Percentiles rank a stretch among this genome's conserved stretches.
These are phyloP conservation scores for Curvularia spicifera DNA, from an alignment of 2,329 filamentous ascomycete genomes.

Conservation along the genomic window DNA sequence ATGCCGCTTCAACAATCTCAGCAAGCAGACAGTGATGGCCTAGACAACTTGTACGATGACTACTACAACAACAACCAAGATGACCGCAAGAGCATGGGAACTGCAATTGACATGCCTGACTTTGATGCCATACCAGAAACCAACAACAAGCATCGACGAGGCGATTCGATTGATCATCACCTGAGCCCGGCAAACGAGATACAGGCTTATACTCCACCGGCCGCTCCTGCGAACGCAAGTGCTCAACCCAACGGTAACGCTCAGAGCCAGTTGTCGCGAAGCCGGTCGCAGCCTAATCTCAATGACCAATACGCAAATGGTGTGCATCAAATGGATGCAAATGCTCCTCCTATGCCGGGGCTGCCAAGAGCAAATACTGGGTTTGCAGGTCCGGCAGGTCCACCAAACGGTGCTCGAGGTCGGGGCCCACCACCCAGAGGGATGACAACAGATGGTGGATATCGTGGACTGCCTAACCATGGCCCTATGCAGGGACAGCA, in stretches of 20 bases:
- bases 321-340: slow-evolving; percentile 75
- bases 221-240: slow-evolving; percentile 10
- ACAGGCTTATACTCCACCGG: slow-evolving; percentile 20
- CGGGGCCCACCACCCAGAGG: slow-evolving; percentile 36
- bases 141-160: slow-evolving; percentile 40
- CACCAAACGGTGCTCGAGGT: slow-evolving; percentile 38
- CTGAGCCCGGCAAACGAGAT: slow-evolving; percentile 28
- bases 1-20: slow-evolving; percentile 28
- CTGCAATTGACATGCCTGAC: slow-evolving; percentile 67
- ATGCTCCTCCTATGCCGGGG: slow-evolving; percentile 58
- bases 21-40: slow-evolving; percentile 34
- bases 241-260: slow-evolving; percentile 27
- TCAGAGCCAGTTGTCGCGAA: slow-evolving; percentile 58
- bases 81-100: slow-evolving; percentile 49
- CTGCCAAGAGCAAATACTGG: slow-evolving; percentile 59
- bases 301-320: slow-evolving; percentile 40
- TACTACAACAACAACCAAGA: slow-evolving; percentile 49
- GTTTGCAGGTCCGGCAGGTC: slow-evolving; percentile 30
- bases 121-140: slow-evolving; percentile 63
- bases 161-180: slow-evolving; percentile 48
- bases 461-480: slow-evolving; percentile 24
- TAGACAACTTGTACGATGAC: slow-evolving; percentile 60
- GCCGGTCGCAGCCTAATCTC: slow-evolving; percentile 72
- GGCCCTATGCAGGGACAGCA: slow-evolving; percentile 29
- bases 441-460: slow-evolving; percentile 20